These are phyloP conservation scores for Fusarium keratoplasticum DNA, from an alignment of 2,329 filamentous ascomycete species.

Conservation along the genomic window DNA sequence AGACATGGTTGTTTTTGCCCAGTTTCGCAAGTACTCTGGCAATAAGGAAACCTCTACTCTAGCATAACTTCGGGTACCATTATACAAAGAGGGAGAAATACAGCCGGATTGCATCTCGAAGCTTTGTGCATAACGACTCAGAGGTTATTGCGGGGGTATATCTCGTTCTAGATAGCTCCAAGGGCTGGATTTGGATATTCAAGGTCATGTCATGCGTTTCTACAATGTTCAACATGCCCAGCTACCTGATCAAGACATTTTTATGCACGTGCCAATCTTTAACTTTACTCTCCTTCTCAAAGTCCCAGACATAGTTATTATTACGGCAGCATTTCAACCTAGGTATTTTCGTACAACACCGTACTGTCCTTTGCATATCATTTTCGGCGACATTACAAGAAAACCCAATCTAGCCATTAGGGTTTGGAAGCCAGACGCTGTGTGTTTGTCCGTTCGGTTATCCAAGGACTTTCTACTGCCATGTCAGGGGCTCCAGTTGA, in stretches of 20 bases:
- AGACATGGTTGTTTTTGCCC: not conserved
- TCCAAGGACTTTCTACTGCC: no score
- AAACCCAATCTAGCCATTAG: fast-evolving
- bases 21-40: not conserved
- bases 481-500: not conserved
- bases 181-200: not conserved
- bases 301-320: no score
- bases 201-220: not conserved
- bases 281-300: no score
- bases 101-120: not conserved
- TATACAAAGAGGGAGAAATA: not conserved
- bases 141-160: not conserved
- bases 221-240: not conserved
- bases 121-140: not conserved
- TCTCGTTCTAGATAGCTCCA: not conserved
- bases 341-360: not conserved
- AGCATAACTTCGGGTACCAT: not conserved
- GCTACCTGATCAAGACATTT: not conserved
- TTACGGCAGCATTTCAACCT: no score
- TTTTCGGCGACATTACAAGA: not conserved
- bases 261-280: not conserved
- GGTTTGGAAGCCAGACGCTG: not conserved
- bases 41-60: not conserved
- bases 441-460: not conserved
- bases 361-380: not conserved